Conservation (phyloP, 108 stramenopile genomes). For the Hondaea fermentalgiana region DNA sequence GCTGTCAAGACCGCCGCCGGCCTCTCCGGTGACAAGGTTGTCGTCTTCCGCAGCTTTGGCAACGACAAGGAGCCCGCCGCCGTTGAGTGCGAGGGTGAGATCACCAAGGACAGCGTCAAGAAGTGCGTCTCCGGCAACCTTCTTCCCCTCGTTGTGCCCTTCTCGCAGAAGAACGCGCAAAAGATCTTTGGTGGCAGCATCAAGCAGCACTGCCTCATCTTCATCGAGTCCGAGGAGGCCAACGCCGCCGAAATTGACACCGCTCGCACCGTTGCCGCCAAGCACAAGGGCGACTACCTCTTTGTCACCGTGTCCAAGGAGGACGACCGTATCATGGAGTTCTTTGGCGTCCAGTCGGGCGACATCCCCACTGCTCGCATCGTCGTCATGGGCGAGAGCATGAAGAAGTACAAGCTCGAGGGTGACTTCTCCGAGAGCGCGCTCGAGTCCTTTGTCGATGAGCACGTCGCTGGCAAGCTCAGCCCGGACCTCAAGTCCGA, state of each 20-base stretch:
- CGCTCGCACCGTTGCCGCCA: slow-evolving; percentile 12
- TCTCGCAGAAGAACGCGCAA: slow-evolving; percentile 32
- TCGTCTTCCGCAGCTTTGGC: slow-evolving; percentile 40
- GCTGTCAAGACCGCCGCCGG: neutral
- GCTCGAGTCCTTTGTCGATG: slow-evolving; percentile 16
- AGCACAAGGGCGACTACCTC: slow-evolving; percentile 28
- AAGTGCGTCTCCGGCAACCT: slow-evolving; percentile 28
- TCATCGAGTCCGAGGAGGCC: neutral
- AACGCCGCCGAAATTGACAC: neutral
- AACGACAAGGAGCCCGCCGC: slow-evolving; percentile 18
- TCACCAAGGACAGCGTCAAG: slow-evolving; percentile 26
- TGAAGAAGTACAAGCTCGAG: slow-evolving; percentile 25
- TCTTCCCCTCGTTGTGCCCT: slow-evolving; percentile 42
- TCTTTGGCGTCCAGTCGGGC: slow-evolving; percentile 40
- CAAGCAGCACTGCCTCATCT: slow-evolving; percentile 32
- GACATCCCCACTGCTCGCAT: slow-evolving; percentile 39
- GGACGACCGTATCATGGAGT: slow-evolving; percentile 45
- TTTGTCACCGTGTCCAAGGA: slow-evolving; percentile 35
- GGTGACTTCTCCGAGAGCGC: slow-evolving; percentile 2
- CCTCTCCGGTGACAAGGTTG: slow-evolving; percentile 23
- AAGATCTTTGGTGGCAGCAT: slow-evolving; percentile 45
- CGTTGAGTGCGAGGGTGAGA: slow-evolving; percentile 22
- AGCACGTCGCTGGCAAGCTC: slow-evolving; percentile 29
- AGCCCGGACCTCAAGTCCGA: slow-evolving; percentile 45
- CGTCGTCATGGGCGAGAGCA: slow-evolving; percentile 43